A percentile compares a stretch with the other conserved stretches of the same genome.
phyloP scores from a whole-genome alignment of 768 basidiomycete genomes.

The Coprinellus micaceus region DNA sequence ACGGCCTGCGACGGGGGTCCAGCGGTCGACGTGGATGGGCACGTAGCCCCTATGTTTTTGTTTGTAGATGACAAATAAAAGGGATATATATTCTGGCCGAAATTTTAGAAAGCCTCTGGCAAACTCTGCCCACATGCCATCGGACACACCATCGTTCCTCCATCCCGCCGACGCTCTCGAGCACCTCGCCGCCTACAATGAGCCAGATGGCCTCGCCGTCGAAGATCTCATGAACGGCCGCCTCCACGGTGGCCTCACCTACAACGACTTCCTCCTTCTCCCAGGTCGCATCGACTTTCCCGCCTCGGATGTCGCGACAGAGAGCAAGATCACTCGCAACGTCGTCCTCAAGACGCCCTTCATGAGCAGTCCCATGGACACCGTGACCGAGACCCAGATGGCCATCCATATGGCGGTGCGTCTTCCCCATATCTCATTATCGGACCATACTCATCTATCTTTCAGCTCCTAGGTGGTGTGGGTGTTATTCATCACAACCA shows the following conservation, averaged over 20 bases:
- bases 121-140: conserved; percentile 29
- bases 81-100: conserved; percentile 16
- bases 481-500: conserved; percentile 99
- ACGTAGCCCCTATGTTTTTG: conserved; percentile 5
- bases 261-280: conserved; percentile 93
- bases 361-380: conserved; percentile 99
- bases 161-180: conserved; percentile 71
- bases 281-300: conserved; percentile 96
- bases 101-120: conserved; percentile 20
- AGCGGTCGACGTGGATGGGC: background rate
- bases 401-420: conserved; percentile 89
- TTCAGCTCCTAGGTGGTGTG: conserved; percentile 90
- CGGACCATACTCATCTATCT: conserved; percentile 15
- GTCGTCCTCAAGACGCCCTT: conserved; percentile 93
- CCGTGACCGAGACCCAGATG: conserved; percentile 94
- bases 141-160: conserved; percentile 39
- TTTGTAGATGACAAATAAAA: conserved; percentile 19
- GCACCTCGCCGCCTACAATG: conserved; percentile 66
- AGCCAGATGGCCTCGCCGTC: conserved; percentile 80
- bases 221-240: conserved; percentile 84
- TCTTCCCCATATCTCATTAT: conserved; percentile 12
- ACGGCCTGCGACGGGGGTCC: background rate
- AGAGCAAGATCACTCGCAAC: conserved; percentile 86
- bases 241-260: conserved; percentile 88
- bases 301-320: conserved; percentile 73